Evolutionary conservation across 805 yeast species (phyloP).

Genomic region (Pichia occidentalis): DNA sequence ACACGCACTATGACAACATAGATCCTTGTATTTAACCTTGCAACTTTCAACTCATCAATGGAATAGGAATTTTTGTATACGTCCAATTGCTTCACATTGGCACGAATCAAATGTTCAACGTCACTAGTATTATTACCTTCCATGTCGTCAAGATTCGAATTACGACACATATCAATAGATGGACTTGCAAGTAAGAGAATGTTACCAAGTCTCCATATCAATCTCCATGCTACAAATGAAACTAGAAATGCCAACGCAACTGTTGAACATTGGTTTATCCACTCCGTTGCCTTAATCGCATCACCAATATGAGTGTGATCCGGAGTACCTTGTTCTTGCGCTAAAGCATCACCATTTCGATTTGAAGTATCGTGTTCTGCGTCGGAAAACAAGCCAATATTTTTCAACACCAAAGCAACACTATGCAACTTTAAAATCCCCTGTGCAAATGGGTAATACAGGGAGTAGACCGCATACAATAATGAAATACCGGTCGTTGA

Average conservation of each 20-base stretch:
- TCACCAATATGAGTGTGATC: not conserved
- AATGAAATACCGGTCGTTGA: conserved; percentile 44
- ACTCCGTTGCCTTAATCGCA: conserved; percentile 15
- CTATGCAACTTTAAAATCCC: conserved; percentile 10
- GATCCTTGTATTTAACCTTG: conserved; percentile 57
- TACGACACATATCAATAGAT: conserved; percentile 29
- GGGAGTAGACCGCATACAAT: conserved; percentile 25
- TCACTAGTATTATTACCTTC: conserved; percentile 37
- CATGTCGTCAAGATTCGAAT: conserved; percentile 38
- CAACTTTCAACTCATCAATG: conserved; percentile 44
- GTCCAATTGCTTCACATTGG: conserved; percentile 41
- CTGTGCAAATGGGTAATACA: conserved; percentile 24
- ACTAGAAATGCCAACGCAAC: conserved; percentile 22
- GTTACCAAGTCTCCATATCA: conserved; percentile 46
- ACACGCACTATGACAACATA: conserved; percentile 51
- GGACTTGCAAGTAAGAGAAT: conserved; percentile 51
- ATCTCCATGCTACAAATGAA: conserved; percentile 24
- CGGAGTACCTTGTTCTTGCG: too few species aligned
- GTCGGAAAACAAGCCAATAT: not conserved
- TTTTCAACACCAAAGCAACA: not conserved
- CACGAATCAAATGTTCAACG: conserved; percentile 33
- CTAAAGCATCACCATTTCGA: too few species aligned
- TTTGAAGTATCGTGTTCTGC: too few species aligned
- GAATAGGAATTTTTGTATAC: conserved; percentile 45
- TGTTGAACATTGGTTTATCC: conserved; percentile 23